Evolutionary conservation across 179 eudicot species (phyloP).

Genomic region (Carnegiea gigantea): DNA sequence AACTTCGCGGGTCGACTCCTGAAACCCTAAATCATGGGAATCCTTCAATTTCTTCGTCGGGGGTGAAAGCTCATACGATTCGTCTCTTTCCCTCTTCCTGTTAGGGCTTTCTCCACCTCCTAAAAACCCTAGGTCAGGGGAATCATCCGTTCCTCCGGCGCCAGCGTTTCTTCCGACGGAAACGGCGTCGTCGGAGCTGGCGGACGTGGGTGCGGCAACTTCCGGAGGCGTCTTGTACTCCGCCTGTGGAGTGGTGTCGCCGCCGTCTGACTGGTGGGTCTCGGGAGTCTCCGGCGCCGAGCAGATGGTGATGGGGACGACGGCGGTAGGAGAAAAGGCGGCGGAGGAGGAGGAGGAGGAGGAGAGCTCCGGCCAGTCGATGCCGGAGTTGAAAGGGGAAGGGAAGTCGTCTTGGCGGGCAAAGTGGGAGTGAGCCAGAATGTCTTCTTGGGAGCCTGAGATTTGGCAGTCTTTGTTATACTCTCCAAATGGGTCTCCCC

Average conservation of each 20-base stretch:
- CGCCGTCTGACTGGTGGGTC: not conserved
- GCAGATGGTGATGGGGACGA: conserved; percentile 9
- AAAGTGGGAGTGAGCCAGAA: conserved; percentile 10
- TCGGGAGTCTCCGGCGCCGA: conserved; percentile 17
- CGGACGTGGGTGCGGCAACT: not conserved
- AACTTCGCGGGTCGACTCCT: not conserved
- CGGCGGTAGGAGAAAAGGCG: not conserved
- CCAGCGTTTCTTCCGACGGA: not conserved
- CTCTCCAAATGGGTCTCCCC: not conserved
- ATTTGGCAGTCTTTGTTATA: conserved; percentile 1
- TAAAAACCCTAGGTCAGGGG: not conserved
- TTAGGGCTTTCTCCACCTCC: not conserved
- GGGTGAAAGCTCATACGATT: not conserved
- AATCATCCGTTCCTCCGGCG: not conserved
- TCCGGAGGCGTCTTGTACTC: conserved; percentile 3
- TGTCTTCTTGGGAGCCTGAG: not conserved
- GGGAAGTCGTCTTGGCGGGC: conserved; percentile 5
- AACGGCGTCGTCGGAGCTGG: conserved; percentile 1
- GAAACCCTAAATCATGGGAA: not conserved
- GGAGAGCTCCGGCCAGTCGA: conserved; percentile 11
- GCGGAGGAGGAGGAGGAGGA: not conserved
- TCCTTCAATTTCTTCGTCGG: not conserved
- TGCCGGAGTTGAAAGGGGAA: not conserved
- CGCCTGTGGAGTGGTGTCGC: not conserved
- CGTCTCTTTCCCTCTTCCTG: not conserved